Evolutionary conservation across 129 eudicot species (phyloP).

Genomic region (Centaurea solstitialis): DNA sequence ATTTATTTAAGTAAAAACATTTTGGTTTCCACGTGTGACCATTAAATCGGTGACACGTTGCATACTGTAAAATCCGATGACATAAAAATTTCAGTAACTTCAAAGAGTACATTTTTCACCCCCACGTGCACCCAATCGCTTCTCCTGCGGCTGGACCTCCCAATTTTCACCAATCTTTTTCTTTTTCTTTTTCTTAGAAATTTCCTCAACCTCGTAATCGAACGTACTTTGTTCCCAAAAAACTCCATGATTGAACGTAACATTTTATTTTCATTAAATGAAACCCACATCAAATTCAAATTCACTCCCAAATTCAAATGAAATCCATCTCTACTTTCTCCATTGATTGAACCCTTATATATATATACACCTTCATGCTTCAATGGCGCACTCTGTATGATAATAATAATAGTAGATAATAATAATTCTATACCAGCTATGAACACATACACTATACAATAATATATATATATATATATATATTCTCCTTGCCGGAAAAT

Average conservation of each 20-base stretch:
- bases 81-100: neutral
- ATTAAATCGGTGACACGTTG: neutral
- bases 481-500: slow-evolving; percentile 15
- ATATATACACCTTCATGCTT: slow-evolving; percentile 50
- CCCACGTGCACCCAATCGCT: slow-evolving; percentile 24
- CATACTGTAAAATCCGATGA: neutral
- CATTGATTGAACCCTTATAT: slow-evolving; percentile 39
- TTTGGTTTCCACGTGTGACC: neutral
- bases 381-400: slow-evolving; percentile 25
- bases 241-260: slow-evolving; percentile 15
- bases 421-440: slow-evolving; percentile 9
- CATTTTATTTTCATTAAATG: slow-evolving; percentile 21
- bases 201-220: slow-evolving; percentile 27
- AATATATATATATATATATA: slow-evolving; percentile 3
- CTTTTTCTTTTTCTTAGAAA: no score
- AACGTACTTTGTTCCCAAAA: slow-evolving; percentile 24
- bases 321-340: slow-evolving; percentile 29
- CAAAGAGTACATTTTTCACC: neutral
- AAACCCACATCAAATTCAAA: slow-evolving; percentile 55
- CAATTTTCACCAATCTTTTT: neutral
- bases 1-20: no score
- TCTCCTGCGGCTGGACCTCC: slow-evolving; percentile 9
- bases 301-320: slow-evolving; percentile 62
- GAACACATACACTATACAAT: neutral
- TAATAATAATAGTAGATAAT: no score